A percentile compares a stretch with the other conserved stretches of the same genome.
Evolutionary conservation across 441 rosid genomes (phyloP).

Genomic region (Lepidium campestre): DNA sequence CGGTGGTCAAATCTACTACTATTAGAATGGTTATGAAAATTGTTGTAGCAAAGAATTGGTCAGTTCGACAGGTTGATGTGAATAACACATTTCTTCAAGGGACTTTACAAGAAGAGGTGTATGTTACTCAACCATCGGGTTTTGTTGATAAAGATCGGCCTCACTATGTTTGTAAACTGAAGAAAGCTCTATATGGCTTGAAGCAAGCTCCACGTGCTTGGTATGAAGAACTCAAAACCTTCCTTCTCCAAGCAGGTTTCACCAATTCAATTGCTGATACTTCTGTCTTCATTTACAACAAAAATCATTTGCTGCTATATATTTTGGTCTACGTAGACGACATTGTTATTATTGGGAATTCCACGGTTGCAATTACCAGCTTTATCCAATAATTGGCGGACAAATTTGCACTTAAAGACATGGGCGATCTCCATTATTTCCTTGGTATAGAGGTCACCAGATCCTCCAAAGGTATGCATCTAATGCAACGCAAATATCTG

Average conservation of each 20-base stretch:
- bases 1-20: not conserved
- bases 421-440: too few species aligned
- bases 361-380: accelerated
- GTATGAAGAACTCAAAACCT: not conserved
- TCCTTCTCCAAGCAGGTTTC: not conserved
- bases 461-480: too few species aligned
- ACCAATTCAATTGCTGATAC: not conserved
- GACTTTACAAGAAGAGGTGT: not conserved
- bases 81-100: not conserved
- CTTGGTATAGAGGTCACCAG: too few species aligned
- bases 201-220: not conserved
- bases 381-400: too few species aligned
- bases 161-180: too few species aligned
- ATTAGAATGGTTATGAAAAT: not conserved
- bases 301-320: accelerated
- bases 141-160: not conserved
- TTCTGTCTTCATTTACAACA: not conserved
- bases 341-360: not conserved
- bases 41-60: not conserved
- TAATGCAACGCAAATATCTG: too few species aligned
- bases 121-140: not conserved
- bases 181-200: not conserved
- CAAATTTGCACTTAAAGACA: too few species aligned
- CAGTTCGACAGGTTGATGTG: not conserved
- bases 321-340: not conserved